These are phyloP conservation scores for Rubia yunnanensis DNA, from an alignment of 257 asterid genomes.

Conservation along the genomic window DNA sequence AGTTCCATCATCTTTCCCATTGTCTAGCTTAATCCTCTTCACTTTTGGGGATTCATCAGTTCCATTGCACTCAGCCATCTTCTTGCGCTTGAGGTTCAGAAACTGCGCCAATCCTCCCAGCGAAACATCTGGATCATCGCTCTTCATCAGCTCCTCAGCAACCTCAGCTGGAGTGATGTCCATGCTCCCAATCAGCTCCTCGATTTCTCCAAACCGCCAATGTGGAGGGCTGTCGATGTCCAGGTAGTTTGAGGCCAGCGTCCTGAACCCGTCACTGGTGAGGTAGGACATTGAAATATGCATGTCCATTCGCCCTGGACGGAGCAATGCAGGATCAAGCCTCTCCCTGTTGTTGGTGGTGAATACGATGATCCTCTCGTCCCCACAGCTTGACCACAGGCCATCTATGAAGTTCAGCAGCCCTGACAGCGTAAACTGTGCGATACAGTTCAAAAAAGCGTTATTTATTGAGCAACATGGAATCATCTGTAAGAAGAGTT, in stretches of 20 bases:
- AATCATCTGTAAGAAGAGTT: too few relatives aligned
- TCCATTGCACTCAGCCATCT: slow-evolving; percentile 4
- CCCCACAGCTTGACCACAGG: slow-evolving; percentile 80
- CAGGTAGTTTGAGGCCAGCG: slow-evolving; percentile 49
- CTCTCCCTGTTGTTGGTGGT: slow-evolving; percentile 67
- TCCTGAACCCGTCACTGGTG: slow-evolving; percentile 44
- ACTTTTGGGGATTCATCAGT: neutral
- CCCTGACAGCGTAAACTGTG: slow-evolving; percentile 58
- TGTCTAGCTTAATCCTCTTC: slow-evolving; percentile 14
- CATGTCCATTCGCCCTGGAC: slow-evolving; percentile 86
- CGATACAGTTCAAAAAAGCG: neutral
- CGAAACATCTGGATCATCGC: slow-evolving; percentile 42
- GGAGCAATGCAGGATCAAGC: slow-evolving; percentile 68
- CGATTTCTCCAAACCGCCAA: slow-evolving; percentile 25
- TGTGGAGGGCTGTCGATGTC: slow-evolving; percentile 17
- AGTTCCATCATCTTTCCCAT: neutral
- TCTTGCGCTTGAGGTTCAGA: slow-evolving; percentile 38
- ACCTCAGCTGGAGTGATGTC: slow-evolving; percentile 64
- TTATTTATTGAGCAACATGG: too few relatives aligned
- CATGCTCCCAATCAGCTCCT: slow-evolving; percentile 26
- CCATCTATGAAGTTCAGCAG: slow-evolving; percentile 75
- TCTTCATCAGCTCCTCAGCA: slow-evolving; percentile 68
- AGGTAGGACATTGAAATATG: slow-evolving; percentile 72
- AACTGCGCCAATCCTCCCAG: slow-evolving; percentile 35
- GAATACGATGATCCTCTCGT: slow-evolving; percentile 58